Evolutionary conservation across 2,329 filamentous ascomycete species (phyloP).

Genomic region (Cordyceps farinosa): DNA sequence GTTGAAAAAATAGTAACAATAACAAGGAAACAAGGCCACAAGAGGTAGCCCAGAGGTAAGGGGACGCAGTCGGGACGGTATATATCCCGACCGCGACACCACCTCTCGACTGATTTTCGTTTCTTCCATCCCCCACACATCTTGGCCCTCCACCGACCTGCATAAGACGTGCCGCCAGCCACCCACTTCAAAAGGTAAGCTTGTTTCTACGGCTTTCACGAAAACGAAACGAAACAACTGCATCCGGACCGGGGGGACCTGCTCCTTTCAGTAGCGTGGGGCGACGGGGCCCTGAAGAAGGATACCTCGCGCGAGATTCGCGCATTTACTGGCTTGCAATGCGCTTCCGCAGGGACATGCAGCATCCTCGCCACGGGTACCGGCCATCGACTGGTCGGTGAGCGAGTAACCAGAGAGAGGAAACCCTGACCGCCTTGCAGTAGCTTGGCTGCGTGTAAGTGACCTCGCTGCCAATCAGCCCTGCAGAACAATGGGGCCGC

Average conservation of each 20-base stretch:
- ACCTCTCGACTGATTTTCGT: not conserved
- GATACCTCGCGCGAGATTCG: conserved; percentile 9
- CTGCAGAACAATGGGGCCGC: not conserved
- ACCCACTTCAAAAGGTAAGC: not conserved
- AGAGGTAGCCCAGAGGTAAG: conserved; percentile 7
- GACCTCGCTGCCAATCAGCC: conserved; percentile 9
- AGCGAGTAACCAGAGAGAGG: not conserved
- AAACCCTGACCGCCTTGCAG: not conserved
- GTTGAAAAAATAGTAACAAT: not conserved
- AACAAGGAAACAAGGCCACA: conserved; percentile 14
- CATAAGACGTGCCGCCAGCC: not conserved
- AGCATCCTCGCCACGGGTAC: conserved; percentile 9
- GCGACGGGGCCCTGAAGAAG: not conserved
- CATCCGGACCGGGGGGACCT: not conserved
- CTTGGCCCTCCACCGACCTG: not conserved
- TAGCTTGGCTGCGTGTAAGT: not conserved
- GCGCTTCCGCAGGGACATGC: not conserved
- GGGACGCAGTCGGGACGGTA: conserved; percentile 13
- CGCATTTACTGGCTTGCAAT: conserved; percentile 1
- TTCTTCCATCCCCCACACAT: not conserved
- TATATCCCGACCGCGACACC: conserved; percentile 10
- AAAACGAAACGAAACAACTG: conserved; percentile 14
- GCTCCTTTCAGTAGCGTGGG: not conserved
- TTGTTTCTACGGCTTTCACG: not conserved
- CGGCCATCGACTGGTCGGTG: conserved; percentile 11